Percentiles rank a stretch among this genome's conserved stretches.
Conservation (phyloP, 768 basidiomycete species). For the Collybia nuda region DNA sequence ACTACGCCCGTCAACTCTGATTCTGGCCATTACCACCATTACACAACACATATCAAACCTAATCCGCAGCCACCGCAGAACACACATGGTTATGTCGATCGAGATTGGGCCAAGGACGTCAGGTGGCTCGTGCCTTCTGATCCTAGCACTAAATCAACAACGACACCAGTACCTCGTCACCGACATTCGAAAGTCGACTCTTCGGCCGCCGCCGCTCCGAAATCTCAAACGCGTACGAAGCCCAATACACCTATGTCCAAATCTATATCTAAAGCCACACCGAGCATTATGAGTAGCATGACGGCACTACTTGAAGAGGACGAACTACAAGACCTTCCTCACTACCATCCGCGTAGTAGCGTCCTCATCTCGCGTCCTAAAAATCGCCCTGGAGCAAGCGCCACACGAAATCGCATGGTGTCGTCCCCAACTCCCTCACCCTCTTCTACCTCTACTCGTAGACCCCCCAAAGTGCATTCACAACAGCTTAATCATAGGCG, state of each 20-base stretch:
- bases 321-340: conserved; percentile 33
- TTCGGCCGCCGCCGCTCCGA: not conserved
- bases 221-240: conserved; percentile 19
- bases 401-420: conserved; percentile 5
- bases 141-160: conserved; percentile 14
- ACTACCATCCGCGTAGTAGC: conserved; percentile 16
- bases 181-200: conserved; percentile 2
- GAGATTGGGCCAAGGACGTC: conserved; percentile 70
- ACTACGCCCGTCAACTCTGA: conserved; percentile 33
- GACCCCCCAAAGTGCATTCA: conserved; percentile 4
- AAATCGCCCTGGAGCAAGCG: conserved; percentile 4
- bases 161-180: conserved; percentile 11
- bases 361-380: conserved; percentile 19
- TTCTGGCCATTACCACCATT: conserved; percentile 15
- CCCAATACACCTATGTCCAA: conserved; percentile 20
- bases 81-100: conserved; percentile 34
- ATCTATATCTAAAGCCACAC: conserved; percentile 31
- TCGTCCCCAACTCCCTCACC: conserved; percentile 8
- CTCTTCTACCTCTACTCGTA: not conserved
- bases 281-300: conserved; percentile 52
- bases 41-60: conserved; percentile 11
- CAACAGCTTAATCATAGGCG: conserved; percentile 10
- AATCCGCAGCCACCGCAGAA: conserved; percentile 15
- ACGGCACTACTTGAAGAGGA: conserved; percentile 53
- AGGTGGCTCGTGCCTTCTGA: conserved; percentile 53